phyloP scores from a whole-genome alignment of 768 basidiomycete species.

The Mycena galericulata region DNA sequence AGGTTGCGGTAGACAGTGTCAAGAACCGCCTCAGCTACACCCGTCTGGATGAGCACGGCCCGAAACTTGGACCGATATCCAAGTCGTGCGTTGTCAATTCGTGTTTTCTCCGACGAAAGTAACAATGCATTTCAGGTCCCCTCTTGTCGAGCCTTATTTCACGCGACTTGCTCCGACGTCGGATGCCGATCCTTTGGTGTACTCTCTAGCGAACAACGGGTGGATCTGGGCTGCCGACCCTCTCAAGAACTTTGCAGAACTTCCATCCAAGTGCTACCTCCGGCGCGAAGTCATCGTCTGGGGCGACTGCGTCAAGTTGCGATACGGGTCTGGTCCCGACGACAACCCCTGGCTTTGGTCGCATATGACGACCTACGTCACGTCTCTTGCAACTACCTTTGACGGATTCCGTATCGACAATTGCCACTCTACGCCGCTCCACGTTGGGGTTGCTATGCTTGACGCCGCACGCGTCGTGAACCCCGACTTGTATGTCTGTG shows the following conservation, averaged over 20 bases:
- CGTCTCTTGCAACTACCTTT: slow-evolving; percentile 82
- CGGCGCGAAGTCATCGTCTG: slow-evolving; percentile 97
- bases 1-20: slow-evolving; percentile 78
- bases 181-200: slow-evolving; percentile 62
- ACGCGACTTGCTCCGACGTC: slow-evolving; percentile 73
- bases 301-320: slow-evolving; percentile 98
- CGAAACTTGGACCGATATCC: slow-evolving; percentile 84
- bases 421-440: slow-evolving; percentile 96
- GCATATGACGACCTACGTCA: slow-evolving; percentile 89
- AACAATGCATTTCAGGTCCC: slow-evolving; percentile 60
- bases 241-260: slow-evolving; percentile 91
- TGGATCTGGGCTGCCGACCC: slow-evolving; percentile 99
- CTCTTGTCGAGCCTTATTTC: slow-evolving; percentile 93
- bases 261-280: slow-evolving; percentile 93
- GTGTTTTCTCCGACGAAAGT: slow-evolving; percentile 18
- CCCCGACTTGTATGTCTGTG: slow-evolving; percentile 95
- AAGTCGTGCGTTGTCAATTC: slow-evolving; percentile 63
- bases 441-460: slow-evolving; percentile 95
- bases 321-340: slow-evolving; percentile 84
- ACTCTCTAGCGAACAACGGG: slow-evolving; percentile 96
- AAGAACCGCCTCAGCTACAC: slow-evolving; percentile 83
- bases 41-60: slow-evolving; percentile 85
- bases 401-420: slow-evolving; percentile 99
- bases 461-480: slow-evolving; percentile 91
- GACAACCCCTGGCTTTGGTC: slow-evolving; percentile 96